Evolutionary conservation across 2,329 filamentous ascomycete species (phyloP).

Genomic region (Cladosporium colombiae): DNA sequence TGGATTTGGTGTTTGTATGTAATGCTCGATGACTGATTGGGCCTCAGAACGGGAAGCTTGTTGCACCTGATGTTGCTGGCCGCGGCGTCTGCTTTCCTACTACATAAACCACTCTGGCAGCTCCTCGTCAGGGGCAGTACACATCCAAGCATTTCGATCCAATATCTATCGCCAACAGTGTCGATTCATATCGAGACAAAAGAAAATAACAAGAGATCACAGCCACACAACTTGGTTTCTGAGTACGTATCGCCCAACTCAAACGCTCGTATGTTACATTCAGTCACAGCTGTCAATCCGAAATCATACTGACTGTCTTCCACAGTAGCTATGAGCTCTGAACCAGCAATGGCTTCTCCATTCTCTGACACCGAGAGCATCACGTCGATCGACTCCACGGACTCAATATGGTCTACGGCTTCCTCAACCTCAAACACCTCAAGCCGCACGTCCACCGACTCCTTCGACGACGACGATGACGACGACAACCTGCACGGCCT

Average conservation of each 20-base stretch:
- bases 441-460: background rate
- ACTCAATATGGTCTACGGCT: background rate
- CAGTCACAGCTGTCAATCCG: too few relatives aligned
- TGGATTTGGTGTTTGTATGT: background rate
- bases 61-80: background rate
- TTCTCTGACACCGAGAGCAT: background rate
- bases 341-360: background rate
- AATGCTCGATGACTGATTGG: background rate
- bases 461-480: background rate
- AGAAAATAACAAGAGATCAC: background rate
- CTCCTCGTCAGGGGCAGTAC: background rate
- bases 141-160: background rate
- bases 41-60: background rate
- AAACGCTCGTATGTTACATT: background rate
- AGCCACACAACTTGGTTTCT: background rate
- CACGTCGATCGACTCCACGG: background rate
- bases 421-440: background rate
- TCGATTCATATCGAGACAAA: background rate
- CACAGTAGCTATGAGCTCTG: background rate
- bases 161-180: background rate
- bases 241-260: background rate
- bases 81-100: background rate
- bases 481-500: too few relatives aligned
- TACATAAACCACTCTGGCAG: background rate
- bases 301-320: background rate